Percentiles rank a stretch among this genome's conserved stretches.
Conservation (phyloP, 305 asterid genomes). For the Ajuga reptans region DNA sequence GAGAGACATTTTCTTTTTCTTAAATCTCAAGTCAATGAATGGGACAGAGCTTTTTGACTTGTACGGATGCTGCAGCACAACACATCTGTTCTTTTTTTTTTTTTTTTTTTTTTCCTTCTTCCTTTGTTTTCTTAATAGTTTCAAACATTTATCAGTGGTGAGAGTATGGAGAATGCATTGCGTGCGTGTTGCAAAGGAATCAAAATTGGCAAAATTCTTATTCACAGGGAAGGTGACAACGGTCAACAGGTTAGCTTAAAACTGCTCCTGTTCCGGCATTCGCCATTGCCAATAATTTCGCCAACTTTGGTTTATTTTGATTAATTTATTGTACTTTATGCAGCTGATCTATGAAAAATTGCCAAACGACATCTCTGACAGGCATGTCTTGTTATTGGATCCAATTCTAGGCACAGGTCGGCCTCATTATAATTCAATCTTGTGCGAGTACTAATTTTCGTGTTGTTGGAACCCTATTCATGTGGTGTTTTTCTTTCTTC, state of each 20-base stretch:
- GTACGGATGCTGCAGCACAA: neutral
- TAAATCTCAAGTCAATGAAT: neutral
- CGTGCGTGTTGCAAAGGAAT: conserved; percentile 93
- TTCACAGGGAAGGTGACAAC: conserved; percentile 82
- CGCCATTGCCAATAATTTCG: neutral
- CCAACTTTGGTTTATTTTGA: neutral
- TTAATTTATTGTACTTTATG: conserved; percentile 13
- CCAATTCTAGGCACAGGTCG: conserved; percentile 85
- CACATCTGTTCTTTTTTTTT: neutral
- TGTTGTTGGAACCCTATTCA: neutral
- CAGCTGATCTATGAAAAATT: conserved; percentile 86
- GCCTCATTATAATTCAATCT: conserved; percentile 16
- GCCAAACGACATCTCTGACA: conserved; percentile 71
- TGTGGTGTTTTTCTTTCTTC: neutral
- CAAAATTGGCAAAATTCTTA: conserved; percentile 82
- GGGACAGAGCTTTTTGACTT: neutral
- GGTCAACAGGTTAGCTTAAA: conserved; percentile 58
- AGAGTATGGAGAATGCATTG: conserved; percentile 92
- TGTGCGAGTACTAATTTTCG: neutral
- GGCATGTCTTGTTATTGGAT: conserved; percentile 78
- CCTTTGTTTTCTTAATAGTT: conserved; percentile 8
- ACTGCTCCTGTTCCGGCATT: neutral
- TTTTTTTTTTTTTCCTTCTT: too few species aligned
- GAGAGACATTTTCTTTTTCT: neutral
- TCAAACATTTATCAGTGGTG: conserved; percentile 47